These are phyloP conservation scores for Eucalyptus coolabah DNA, from an alignment of 345 rosid genomes.

Conservation along the genomic window DNA sequence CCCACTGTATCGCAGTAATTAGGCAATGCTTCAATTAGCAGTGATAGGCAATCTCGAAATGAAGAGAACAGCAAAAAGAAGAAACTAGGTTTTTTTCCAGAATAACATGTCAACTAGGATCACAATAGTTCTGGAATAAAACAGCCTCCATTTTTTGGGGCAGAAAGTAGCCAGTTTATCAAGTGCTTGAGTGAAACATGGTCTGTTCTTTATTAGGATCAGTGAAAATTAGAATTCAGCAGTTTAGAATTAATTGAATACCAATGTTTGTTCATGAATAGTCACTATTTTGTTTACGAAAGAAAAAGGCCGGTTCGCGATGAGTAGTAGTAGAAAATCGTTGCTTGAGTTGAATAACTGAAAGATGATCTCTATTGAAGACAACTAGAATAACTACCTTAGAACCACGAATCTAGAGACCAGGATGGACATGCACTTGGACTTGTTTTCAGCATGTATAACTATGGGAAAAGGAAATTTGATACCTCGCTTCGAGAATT, in stretches of 20 bases:
- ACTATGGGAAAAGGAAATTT: background rate
- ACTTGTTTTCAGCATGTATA: background rate
- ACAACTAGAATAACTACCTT: background rate
- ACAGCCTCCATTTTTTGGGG: background rate
- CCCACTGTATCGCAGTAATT: conserved; percentile 53
- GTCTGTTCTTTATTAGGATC: background rate
- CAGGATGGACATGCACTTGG: background rate
- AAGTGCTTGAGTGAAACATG: background rate
- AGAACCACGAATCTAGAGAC: background rate
- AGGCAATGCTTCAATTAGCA: background rate
- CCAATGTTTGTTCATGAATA: background rate
- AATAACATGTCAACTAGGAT: background rate
- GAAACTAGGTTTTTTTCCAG: background rate
- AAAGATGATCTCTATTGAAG: background rate
- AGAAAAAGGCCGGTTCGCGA: background rate
- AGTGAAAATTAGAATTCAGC: background rate
- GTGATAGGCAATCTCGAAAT: background rate
- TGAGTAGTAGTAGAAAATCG: background rate
- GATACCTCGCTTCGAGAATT: conserved; percentile 57
- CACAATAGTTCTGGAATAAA: background rate
- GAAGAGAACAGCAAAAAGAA: background rate
- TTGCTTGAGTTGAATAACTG: background rate
- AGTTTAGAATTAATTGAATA: background rate
- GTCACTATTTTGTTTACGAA: background rate
- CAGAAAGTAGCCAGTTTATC: background rate